A percentile compares a stretch with the other conserved stretches of the same genome.
phyloP scores from a whole-genome alignment of 768 basidiomycete genomes.

The Crucibulum laeve region DNA sequence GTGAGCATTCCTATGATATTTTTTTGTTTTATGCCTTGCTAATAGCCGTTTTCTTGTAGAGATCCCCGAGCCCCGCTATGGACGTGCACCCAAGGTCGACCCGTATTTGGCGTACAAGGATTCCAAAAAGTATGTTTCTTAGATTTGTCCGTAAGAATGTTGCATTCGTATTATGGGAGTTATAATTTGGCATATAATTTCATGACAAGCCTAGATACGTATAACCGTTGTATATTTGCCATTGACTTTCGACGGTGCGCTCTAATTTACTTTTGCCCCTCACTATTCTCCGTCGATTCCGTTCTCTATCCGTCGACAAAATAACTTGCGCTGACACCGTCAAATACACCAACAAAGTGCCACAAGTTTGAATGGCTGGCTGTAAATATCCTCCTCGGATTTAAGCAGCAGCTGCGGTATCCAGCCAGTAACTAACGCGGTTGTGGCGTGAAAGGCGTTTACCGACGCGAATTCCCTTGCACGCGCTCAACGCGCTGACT shows the following conservation, averaged over 20 bases:
- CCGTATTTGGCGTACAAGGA: slow-evolving; percentile 51
- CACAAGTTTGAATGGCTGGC: too few species aligned
- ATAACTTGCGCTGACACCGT: too few species aligned
- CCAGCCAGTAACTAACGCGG: too few species aligned
- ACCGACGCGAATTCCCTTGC: too few species aligned
- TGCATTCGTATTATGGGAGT: background rate
- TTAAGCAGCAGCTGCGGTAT: too few species aligned
- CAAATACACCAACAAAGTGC: too few species aligned
- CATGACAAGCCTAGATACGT: too few species aligned
- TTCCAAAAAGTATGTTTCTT: slow-evolving; percentile 41
- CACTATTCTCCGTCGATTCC: background rate
- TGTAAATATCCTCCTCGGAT: too few species aligned
- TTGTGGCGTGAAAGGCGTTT: too few species aligned
- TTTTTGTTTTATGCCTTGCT: slow-evolving; percentile 6
- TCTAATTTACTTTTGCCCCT: background rate
- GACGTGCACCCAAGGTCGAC: slow-evolving; percentile 46
- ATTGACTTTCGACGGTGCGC: too few species aligned
- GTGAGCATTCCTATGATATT: slow-evolving; percentile 40
- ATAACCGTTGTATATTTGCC: too few species aligned
- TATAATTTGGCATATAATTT: background rate
- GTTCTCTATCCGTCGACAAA: background rate
- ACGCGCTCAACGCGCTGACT: too few species aligned
- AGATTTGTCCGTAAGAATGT: slow-evolving; percentile 11
- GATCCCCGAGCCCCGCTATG: slow-evolving; percentile 51
- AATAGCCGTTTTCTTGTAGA: slow-evolving; percentile 21